These are phyloP conservation scores for Sphagnum magellanicum DNA, from an alignment of 228 moss, liverwort and hornwort genomes.

Conservation along the genomic window DNA sequence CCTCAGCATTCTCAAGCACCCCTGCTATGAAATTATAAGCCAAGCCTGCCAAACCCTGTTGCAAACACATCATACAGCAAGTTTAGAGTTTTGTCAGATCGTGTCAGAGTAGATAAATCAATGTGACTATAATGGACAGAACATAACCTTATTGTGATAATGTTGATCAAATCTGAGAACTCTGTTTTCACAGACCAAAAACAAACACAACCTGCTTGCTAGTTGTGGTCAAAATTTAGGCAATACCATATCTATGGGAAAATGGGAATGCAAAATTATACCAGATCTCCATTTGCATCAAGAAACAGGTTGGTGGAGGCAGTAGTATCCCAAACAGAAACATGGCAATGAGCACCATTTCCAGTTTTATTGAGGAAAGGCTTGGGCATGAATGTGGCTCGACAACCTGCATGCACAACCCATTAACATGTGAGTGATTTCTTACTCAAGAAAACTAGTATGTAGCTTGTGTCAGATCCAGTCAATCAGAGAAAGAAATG, in stretches of 20 bases:
- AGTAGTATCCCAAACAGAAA: slow-evolving; percentile 56
- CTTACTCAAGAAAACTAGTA: background rate
- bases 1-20: slow-evolving; percentile 65
- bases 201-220: too few species aligned
- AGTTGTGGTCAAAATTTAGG: too few species aligned
- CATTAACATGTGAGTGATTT: background rate
- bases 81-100: too few species aligned
- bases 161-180: too few species aligned
- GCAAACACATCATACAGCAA: background rate
- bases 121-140: too few species aligned
- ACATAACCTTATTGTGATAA: too few species aligned
- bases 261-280: slow-evolving; percentile 5
- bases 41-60: slow-evolving; percentile 58
- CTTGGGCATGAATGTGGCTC: slow-evolving; percentile 96
- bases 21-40: slow-evolving; percentile 80
- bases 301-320: slow-evolving; percentile 49
- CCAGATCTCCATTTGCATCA: slow-evolving; percentile 49
- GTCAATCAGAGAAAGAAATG: too few species aligned
- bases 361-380: slow-evolving; percentile 78
- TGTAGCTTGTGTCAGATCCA: background rate
- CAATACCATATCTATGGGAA: too few species aligned
- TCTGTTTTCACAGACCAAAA: too few species aligned
- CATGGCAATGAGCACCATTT: slow-evolving; percentile 88
- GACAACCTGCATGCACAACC: slow-evolving; percentile 37
- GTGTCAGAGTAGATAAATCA: too few species aligned